Conservation (phyloP, 148 eudicot species). For the Diospyros kaki region DNA sequence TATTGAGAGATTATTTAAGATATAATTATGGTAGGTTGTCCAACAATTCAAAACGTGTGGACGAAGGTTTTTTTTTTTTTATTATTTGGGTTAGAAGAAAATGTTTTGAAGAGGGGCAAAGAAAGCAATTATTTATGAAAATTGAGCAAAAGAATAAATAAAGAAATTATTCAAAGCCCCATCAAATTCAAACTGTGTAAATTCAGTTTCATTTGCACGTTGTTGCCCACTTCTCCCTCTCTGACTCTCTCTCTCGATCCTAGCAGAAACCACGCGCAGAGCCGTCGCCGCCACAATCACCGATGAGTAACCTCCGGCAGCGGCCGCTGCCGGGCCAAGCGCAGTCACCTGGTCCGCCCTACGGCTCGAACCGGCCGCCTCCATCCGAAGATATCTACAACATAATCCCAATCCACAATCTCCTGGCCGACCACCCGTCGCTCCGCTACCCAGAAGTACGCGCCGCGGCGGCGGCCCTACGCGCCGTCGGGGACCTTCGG, state of each 20-base stretch:
- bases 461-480: conserved; percentile 68
- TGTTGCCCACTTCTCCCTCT: too few relatives aligned
- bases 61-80: too few relatives aligned
- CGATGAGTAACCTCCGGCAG: conserved; percentile 13
- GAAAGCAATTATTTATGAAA: too few relatives aligned
- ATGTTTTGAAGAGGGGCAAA: too few relatives aligned
- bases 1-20: too few relatives aligned
- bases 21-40: too few relatives aligned
- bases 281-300: neutral
- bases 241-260: too few relatives aligned
- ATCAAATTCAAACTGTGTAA: neutral
- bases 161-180: neutral
- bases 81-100: too few relatives aligned
- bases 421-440: conserved; percentile 80
- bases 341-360: neutral
- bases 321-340: conserved; percentile 7
- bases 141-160: too few relatives aligned
- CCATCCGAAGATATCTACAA: conserved; percentile 38
- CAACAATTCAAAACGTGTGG: too few relatives aligned
- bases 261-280: too few relatives aligned
- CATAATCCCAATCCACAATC: conserved; percentile 82
- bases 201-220: neutral
- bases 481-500: conserved; percentile 61
- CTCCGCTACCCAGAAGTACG: conserved; percentile 85
- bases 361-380: conserved; percentile 4